Percentiles rank a stretch among this genome's conserved stretches.
Evolutionary conservation across 192 early-diverging fungal species (phyloP).

Genomic region (Chytriomyces sp.): DNA sequence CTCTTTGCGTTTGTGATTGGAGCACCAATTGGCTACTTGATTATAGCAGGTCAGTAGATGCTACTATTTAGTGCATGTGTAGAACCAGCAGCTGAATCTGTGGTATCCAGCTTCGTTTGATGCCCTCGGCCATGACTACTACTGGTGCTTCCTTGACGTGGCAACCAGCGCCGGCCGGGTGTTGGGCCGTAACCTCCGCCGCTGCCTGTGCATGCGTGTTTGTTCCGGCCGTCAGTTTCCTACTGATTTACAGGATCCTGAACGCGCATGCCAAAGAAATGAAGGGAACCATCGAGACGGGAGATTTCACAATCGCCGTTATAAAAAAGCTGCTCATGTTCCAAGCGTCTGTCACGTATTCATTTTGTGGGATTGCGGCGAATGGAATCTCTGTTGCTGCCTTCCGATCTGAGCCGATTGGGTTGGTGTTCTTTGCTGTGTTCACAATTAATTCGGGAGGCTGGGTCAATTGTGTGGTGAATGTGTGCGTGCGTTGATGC

Average conservation of each 20-base stretch:
- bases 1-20: slow-evolving; percentile 10
- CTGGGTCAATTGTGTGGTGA: background rate
- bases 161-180: background rate
- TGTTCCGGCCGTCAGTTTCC: background rate
- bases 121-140: background rate
- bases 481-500: no score
- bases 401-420: background rate
- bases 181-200: background rate
- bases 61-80: background rate
- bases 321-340: background rate
- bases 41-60: background rate
- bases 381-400: background rate
- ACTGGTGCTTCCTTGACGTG: slow-evolving; percentile 9
- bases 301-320: background rate
- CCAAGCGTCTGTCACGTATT: background rate
- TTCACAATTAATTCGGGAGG: background rate
- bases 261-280: background rate
- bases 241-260: background rate
- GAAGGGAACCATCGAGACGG: background rate
- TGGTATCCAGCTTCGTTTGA: background rate
- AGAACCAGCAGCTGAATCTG: background rate
- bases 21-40: background rate
- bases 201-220: background rate
- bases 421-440: background rate
- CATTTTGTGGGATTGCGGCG: background rate